Evolutionary conservation across 345 rosid species (phyloP).

Genomic region (Bretschneidera sinensis): DNA sequence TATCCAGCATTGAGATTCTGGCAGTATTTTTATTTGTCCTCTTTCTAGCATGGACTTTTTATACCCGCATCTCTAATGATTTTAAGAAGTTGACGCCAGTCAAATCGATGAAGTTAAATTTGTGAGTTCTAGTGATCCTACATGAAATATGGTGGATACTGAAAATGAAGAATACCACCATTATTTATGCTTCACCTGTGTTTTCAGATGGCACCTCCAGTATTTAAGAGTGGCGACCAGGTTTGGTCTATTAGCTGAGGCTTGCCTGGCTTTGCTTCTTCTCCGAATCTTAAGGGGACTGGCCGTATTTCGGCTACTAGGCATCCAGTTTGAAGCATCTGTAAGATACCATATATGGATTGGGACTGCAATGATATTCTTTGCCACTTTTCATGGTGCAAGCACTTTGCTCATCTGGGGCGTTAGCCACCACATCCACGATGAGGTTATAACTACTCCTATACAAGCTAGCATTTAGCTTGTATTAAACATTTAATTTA

Average conservation of each 20-base stretch:
- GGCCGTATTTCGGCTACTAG: conserved; percentile 52
- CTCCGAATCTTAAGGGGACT: conserved; percentile 66
- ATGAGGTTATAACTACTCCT: conserved; percentile 40
- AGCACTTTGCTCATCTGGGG: conserved; percentile 76
- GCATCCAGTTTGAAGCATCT: conserved; percentile 77
- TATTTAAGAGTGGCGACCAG: conserved; percentile 73
- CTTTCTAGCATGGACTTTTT: conserved; percentile 68
- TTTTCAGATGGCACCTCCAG: conserved; percentile 90
- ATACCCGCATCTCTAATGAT: conserved; percentile 57
- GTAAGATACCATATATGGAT: conserved; percentile 81
- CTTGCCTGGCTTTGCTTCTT: conserved; percentile 68
- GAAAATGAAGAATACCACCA: neutral
- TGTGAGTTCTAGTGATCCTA: conserved; percentile 37
- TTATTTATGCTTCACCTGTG: conserved; percentile 11
- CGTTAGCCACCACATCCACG: conserved; percentile 58
- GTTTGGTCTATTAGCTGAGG: conserved; percentile 82
- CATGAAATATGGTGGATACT: neutral
- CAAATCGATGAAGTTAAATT: conserved; percentile 46
- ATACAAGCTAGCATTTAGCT: neutral
- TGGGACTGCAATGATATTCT: conserved; percentile 63
- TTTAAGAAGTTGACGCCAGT: conserved; percentile 56
- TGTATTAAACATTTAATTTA: neutral
- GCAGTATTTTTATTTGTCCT: conserved; percentile 37
- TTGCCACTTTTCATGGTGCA: conserved; percentile 68
- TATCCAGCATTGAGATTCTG: conserved; percentile 55